Evolutionary conservation across 805 yeast genomes (phyloP), one percentile per base, ranked within the genome.

Genomic region (Metschnikowia bowlesiae): DNA sequence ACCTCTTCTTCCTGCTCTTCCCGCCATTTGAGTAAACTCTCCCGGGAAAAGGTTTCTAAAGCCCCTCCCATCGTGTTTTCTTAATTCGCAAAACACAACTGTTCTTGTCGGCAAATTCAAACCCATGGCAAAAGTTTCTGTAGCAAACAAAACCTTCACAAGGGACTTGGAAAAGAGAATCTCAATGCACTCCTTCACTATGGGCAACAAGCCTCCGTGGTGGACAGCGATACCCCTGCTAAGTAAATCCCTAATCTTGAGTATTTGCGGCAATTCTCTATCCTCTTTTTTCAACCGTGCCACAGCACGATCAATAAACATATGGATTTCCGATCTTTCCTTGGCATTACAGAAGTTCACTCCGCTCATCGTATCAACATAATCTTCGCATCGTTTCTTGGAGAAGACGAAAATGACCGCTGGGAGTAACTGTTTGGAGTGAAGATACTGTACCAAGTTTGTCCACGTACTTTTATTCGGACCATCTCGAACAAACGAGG

Each of bases 111-210:
- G 99, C 62, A 94, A 74, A 64, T 94, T 94, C 64, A 94, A 79
- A 11, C 99, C 99, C 98, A 94, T 94, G 6, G 99, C 98, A 75
- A 94, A 92, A 0, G 99, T 94, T 67, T 94, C 99, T 0, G 99
- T 94, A 0, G 99, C 98, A 72, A 94, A 94, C 47, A 94, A 71
- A 1, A 92, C 94, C 66, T 90, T 91, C 40, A 94, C 87, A 46
- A 92, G 74, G 0, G 96, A 84, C 58, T 82, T 85, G 0, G 97
- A 84, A 70, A 94, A 94, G 44, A 94, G 69, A 49, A 94, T 91
- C 68, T 94, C 99, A 55, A 91, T 91, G 42, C 89, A 82, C 63
- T 91, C 98, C 62, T 91, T 91, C 29, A 91, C 95, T 37, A 91
- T 91, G 0, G 98, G 98, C 50, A 91, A 69, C 52, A 91, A 69